These are phyloP conservation scores for Psilocybe subaeruginosa DNA, from an alignment of 768 basidiomycete genomes.

Conservation along the genomic window DNA sequence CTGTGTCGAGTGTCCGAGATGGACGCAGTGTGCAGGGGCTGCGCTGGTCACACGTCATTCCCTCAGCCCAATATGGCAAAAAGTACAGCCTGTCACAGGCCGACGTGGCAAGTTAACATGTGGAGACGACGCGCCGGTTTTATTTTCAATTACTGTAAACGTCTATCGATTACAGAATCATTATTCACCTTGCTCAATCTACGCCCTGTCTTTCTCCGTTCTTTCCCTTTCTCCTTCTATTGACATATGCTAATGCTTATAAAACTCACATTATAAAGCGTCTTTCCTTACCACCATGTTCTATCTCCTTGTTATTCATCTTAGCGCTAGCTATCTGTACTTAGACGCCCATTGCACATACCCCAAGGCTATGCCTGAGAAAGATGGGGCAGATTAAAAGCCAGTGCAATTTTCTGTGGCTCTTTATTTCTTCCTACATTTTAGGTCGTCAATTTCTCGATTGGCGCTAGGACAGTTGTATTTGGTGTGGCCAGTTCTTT, in stretches of 20 bases:
- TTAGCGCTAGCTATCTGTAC: background rate
- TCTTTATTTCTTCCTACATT: background rate
- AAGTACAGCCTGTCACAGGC: background rate
- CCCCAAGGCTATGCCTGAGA: slow-evolving; percentile 9
- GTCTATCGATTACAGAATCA: too few relatives aligned
- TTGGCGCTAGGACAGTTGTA: background rate
- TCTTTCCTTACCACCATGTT: background rate
- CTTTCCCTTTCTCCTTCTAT: too few relatives aligned
- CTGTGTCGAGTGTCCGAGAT: background rate
- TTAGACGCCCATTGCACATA: background rate
- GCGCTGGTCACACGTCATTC: background rate
- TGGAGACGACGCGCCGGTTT: too few relatives aligned
- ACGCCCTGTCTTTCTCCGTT: background rate
- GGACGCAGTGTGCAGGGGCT: background rate
- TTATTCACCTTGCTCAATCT: background rate
- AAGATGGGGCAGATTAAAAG: slow-evolving; percentile 10
- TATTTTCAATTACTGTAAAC: too few relatives aligned
- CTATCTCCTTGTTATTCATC: background rate
- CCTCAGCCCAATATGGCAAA: background rate
- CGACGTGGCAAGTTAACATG: background rate
- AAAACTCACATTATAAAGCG: background rate
- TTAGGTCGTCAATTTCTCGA: background rate
- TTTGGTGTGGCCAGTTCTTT: slow-evolving; percentile 1
- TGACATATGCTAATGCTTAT: background rate
- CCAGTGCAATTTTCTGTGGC: slow-evolving; percentile 8